These are phyloP conservation scores for Zasmidium citrigriseum DNA, from an alignment of 2,329 filamentous ascomycete species.

Conservation along the genomic window DNA sequence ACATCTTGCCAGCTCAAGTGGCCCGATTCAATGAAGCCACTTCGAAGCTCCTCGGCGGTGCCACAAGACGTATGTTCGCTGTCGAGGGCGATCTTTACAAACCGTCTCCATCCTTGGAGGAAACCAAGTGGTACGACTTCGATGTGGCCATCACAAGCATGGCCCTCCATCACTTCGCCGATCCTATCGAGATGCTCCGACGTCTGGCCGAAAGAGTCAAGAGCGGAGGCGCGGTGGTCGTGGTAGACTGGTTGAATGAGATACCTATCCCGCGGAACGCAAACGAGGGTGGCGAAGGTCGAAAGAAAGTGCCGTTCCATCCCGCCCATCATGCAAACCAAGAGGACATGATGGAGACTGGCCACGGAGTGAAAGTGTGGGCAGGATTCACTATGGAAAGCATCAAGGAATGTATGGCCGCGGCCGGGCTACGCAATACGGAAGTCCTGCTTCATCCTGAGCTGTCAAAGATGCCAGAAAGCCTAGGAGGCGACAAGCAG, in stretches of 20 bases:
- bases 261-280: background rate
- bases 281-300: background rate
- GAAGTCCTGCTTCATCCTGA: background rate
- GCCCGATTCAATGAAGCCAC: slow-evolving; percentile 12
- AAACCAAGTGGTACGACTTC: slow-evolving; percentile 7
- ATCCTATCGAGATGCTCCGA: slow-evolving; percentile 4
- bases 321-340: background rate
- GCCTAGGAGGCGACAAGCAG: background rate
- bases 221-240: slow-evolving; percentile 3
- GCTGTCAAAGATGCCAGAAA: background rate
- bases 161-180: slow-evolving; percentile 8
- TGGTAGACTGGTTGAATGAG: slow-evolving; percentile 1
- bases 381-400: slow-evolving; percentile 1
- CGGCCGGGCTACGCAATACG: background rate
- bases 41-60: background rate
- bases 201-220: background rate
- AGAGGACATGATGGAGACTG: background rate
- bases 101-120: background rate
- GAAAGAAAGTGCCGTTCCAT: background rate
- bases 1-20: slow-evolving; percentile 8
- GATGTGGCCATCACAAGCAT: slow-evolving; percentile 10
- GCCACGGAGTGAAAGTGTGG: slow-evolving; percentile 4
- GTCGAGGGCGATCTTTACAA: slow-evolving; percentile 9
- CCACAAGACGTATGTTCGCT: slow-evolving; percentile 6
- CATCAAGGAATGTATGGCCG: background rate